Evolutionary conservation across 768 basidiomycete genomes (phyloP), one percentile per base, ranked within the genome.

Genomic region (Lentinula lateritia): DNA sequence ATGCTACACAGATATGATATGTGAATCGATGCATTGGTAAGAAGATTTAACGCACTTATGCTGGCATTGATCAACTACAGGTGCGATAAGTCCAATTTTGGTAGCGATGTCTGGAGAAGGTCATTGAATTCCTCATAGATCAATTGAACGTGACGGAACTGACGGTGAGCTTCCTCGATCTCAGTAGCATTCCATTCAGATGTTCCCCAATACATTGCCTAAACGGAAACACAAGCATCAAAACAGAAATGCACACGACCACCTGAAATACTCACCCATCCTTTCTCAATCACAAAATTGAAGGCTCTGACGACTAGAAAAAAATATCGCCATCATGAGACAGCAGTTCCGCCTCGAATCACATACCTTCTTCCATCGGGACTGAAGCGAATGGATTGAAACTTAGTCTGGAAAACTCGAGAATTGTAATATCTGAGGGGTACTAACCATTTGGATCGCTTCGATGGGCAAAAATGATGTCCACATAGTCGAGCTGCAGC

Each of bases 41-140:
- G 36, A 60, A 39, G 39, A 52, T 16, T 43, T 38, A 35, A 66
- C 80, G 23, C 62, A 87, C 86, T 86, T 75, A 76, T 88, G 83
- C 67, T 89, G 83, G 69, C 87, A 87, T 73, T 93, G 92, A 64
- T 94, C 92, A 43, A 83, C 85, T 61, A 87, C 82, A 1, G 92
- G 93, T 7, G 81, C 80, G 61, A 84, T 79, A 23, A 95, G 76
- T 64, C 82, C 81, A 43, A 92, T 77, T 62, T 81, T 83, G 56
- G 78, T 77, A 10, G 92, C 90, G 48, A 93, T 75, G 63, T 89
- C 89, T 86, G 62, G 0, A 43, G 35, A 38, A 54, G 7, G 6
- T 2, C 32, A 52, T 67, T 64, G 74, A 74, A 74, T 50, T 0
- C 20, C 16, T 32, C 16, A 59, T 23, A 20, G 6, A 7, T 20